Evolutionary conservation across 768 basidiomycete species (phyloP).

Genomic region (Crassisporium funariophilum): DNA sequence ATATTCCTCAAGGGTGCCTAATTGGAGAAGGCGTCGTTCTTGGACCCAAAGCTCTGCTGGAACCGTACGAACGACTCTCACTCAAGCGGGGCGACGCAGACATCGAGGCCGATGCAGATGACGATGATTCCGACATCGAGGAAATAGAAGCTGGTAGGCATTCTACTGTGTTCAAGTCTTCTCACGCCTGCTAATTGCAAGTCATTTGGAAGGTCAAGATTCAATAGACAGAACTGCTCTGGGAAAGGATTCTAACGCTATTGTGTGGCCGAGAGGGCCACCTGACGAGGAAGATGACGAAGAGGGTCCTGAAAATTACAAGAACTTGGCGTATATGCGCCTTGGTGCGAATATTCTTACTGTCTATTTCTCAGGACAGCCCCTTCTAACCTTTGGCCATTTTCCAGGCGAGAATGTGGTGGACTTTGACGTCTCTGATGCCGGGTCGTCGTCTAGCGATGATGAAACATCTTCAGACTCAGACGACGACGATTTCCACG

Average conservation of each 20-base stretch:
- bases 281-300: conserved; percentile 67
- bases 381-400: neutral
- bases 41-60: conserved; percentile 68
- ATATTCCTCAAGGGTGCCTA: conserved; percentile 74
- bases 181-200: neutral
- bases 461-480: conserved; percentile 43
- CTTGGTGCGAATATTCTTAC: conserved; percentile 49
- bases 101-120: conserved; percentile 36
- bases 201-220: conserved; percentile 47
- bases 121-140: conserved; percentile 62
- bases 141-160: conserved; percentile 66
- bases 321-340: conserved; percentile 74
- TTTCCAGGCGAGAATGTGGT: conserved; percentile 58
- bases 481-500: conserved; percentile 41
- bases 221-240: conserved; percentile 45
- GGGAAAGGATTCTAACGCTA: conserved; percentile 74
- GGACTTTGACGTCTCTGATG: conserved; percentile 65
- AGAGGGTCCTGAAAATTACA: conserved; percentile 58
- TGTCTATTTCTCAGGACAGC: neutral
- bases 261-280: conserved; percentile 75
- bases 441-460: conserved; percentile 57
- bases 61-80: conserved; percentile 76
- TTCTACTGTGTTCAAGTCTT: conserved; percentile 6
- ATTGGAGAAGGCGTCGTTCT: conserved; percentile 81
- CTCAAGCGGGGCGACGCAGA: conserved; percentile 44